Conservation (phyloP, 2,329 filamentous ascomycete species). For the Colletotrichum somersetense region DNA sequence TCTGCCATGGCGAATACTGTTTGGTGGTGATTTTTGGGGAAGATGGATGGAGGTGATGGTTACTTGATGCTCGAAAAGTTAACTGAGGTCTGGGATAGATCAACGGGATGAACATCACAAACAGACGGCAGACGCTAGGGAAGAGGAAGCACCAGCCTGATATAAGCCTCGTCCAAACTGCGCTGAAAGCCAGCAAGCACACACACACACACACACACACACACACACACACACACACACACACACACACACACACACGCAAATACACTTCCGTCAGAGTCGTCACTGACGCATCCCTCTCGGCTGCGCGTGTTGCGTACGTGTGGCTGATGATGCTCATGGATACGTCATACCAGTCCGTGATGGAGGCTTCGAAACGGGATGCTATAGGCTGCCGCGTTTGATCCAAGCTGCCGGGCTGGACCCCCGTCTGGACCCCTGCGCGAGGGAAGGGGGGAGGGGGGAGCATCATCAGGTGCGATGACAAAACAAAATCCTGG, state of each 20-base stretch:
- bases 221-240: no score
- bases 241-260: background rate
- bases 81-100: constrained; percentile 15
- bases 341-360: constrained; percentile 38
- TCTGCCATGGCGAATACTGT: constrained; percentile 55
- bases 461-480: constrained; percentile 24
- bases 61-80: background rate
- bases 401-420: constrained; percentile 16
- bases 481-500: constrained; percentile 27
- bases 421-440: constrained; percentile 34
- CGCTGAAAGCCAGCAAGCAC: background rate
- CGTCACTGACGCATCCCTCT: constrained; percentile 36
- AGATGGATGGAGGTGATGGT: background rate
- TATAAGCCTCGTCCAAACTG: constrained; percentile 23
- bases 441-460: background rate
- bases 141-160: constrained; percentile 23
- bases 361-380: constrained; percentile 38
- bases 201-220: background rate
- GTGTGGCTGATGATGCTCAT: constrained; percentile 39
- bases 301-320: constrained; percentile 15
- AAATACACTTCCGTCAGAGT: constrained; percentile 27
- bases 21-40: background rate
- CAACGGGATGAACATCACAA: constrained; percentile 34
- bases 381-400: constrained; percentile 35
- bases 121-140: background rate